Conservation (phyloP, 345 rosid genomes). For the Ailanthus altissimus region DNA sequence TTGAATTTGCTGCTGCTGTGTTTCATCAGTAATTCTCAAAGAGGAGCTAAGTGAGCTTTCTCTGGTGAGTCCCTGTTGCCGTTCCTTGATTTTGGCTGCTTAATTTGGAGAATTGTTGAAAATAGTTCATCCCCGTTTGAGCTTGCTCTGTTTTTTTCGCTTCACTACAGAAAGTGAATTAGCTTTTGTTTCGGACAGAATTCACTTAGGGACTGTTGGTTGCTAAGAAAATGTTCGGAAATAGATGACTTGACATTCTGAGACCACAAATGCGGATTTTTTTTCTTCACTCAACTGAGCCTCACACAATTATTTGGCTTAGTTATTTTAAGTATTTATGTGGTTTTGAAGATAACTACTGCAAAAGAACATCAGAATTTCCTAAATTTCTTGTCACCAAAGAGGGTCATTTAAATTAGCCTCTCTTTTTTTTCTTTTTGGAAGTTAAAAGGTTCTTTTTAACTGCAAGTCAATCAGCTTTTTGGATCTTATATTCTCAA, state of each 20-base stretch:
- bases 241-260: not conserved
- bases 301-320: not conserved
- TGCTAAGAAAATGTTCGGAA: constrained; percentile 9
- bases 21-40: constrained; percentile 21
- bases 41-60: constrained; percentile 21
- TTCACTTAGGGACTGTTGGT: not conserved
- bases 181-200: constrained; percentile 4
- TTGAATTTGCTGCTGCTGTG: constrained; percentile 25
- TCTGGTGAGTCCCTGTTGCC: constrained; percentile 40
- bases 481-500: too few relatives aligned
- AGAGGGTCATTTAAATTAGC: not conserved
- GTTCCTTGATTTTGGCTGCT: constrained; percentile 15
- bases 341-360: not conserved
- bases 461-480: not conserved
- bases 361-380: not conserved
- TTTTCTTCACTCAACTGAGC: not conserved
- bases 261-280: not conserved
- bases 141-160: not conserved
- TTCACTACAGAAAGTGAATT: not conserved
- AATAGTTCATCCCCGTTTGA: not conserved
- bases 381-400: not conserved
- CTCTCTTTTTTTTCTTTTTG: too few relatives aligned
- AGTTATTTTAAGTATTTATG: not conserved
- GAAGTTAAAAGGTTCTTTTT: not conserved
- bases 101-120: constrained; percentile 6